Conservation (phyloP, 176 grass and related monocot genomes). For the Raddia distichophylla region DNA sequence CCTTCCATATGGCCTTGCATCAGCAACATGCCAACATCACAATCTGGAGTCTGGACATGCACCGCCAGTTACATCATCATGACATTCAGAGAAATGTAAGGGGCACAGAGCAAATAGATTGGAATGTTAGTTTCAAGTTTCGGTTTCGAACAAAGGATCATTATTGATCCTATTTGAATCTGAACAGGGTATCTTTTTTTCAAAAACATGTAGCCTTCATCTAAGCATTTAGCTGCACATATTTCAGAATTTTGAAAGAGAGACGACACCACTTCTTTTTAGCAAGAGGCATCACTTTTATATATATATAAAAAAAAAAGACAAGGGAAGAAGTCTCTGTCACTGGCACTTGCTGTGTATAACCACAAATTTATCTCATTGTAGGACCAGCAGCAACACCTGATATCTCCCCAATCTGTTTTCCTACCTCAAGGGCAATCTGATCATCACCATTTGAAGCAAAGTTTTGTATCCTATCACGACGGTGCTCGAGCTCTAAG, state of each 20-base stretch:
- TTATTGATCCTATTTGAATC: not conserved
- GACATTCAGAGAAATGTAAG: not conserved
- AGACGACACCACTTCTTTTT: not conserved
- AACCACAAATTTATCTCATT: conserved; percentile 3
- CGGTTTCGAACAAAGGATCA: not conserved
- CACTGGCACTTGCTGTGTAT: not conserved
- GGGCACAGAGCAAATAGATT: not conserved
- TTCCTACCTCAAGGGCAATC: not conserved
- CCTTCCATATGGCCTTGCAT: conserved; percentile 2
- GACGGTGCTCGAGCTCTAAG: conserved; percentile 15
- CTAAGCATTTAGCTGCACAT: not conserved
- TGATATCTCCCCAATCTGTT: conserved; percentile 14
- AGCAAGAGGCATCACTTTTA: not conserved
- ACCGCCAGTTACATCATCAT: not conserved
- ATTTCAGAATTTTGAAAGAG: not conserved
- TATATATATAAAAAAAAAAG: not conserved
- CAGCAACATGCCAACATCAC: not conserved
- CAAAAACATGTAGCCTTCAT: not conserved
- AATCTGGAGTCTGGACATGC: too few species aligned
- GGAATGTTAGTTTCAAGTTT: not conserved
- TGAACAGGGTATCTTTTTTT: not conserved
- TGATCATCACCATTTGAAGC: not conserved
- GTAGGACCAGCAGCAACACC: not conserved
- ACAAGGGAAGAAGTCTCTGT: not conserved
- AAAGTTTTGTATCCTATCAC: not conserved